Evolutionary conservation across 208 protist species (phyloP).

Genomic region (Phytomonas francai): DNA sequence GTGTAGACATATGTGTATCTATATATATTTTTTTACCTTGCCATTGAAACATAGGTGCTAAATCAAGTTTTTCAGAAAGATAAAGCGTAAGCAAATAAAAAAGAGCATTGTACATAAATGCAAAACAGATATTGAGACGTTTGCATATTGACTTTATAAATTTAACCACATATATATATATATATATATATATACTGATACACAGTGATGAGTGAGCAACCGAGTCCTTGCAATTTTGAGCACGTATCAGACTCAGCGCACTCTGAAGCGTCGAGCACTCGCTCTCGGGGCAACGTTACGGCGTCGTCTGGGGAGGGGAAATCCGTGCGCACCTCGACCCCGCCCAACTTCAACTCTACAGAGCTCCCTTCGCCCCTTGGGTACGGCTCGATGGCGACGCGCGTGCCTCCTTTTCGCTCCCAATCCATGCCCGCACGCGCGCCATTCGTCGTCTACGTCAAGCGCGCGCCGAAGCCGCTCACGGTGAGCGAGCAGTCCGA

Average conservation of each 20-base stretch:
- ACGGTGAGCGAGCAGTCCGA: constrained; percentile 54
- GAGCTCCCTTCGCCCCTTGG: neutral
- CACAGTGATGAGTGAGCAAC: constrained; percentile 1
- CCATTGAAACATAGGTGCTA: neutral
- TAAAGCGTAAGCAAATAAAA: neutral
- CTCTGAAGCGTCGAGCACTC: no score
- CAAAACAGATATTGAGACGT: no score
- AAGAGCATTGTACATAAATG: neutral
- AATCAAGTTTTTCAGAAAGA: constrained; percentile 1
- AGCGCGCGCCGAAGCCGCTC: constrained; percentile 23
- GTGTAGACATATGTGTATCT: constrained; percentile 1
- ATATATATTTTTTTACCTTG: constrained; percentile 5
- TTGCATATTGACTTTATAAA: no score
- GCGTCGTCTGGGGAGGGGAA: no score
- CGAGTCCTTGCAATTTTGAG: neutral
- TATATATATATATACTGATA: constrained; percentile 6
- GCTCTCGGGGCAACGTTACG: no score
- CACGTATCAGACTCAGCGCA: no score
- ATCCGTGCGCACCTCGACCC: neutral
- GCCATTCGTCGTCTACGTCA: constrained; percentile 35
- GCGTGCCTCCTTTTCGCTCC: constrained; percentile 20
- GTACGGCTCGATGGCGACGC: no score
- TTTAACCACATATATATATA: constrained; percentile 1
- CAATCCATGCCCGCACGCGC: constrained; percentile 46
- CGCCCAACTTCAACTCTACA: constrained; percentile 1